A percentile compares a stretch with the other conserved stretches of the same genome.
Conservation (phyloP, 2,329 filamentous ascomycete species). For the Arthrobotrys pseudoclavata region DNA sequence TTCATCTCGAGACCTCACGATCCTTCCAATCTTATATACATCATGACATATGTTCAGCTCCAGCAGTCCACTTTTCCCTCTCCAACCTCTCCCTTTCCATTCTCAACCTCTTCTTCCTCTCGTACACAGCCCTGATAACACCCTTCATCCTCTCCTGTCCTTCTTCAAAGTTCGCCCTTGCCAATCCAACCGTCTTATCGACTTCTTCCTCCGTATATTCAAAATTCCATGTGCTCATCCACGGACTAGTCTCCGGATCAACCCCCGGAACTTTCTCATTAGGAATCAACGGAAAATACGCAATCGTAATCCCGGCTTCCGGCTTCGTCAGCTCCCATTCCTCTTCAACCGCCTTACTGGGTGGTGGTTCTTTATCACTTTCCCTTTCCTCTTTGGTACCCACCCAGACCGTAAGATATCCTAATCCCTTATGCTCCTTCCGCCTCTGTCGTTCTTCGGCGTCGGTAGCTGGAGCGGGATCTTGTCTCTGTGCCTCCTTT, state of each 20-base stretch:
- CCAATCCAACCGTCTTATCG: conserved; percentile 84
- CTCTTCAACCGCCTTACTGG: conserved; percentile 72
- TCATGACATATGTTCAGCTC: conserved; percentile 56
- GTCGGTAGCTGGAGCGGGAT: conserved; percentile 66
- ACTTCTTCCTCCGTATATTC: conserved; percentile 89
- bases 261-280: conserved; percentile 84
- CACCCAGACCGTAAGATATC: conserved; percentile 96
- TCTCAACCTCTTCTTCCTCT: conserved; percentile 79
- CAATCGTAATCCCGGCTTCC: conserved; percentile 85
- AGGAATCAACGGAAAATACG: conserved; percentile 90
- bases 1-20: not conserved
- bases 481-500: conserved; percentile 71
- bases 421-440: conserved; percentile 69
- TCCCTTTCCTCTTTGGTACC: conserved; percentile 83
- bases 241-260: conserved; percentile 86
- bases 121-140: conserved; percentile 89
- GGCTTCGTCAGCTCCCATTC: conserved; percentile 80
- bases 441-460: conserved; percentile 60
- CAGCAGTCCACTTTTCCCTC: conserved; percentile 9
- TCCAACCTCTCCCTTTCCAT: conserved; percentile 39
- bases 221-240: conserved; percentile 97
- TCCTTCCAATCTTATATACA: not conserved
- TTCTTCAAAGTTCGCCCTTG: conserved; percentile 87
- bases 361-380: conserved; percentile 70
- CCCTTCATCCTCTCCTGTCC: conserved; percentile 82